Conservation (phyloP, 176 grass and related monocot species). For the Carex kokanica region DNA sequence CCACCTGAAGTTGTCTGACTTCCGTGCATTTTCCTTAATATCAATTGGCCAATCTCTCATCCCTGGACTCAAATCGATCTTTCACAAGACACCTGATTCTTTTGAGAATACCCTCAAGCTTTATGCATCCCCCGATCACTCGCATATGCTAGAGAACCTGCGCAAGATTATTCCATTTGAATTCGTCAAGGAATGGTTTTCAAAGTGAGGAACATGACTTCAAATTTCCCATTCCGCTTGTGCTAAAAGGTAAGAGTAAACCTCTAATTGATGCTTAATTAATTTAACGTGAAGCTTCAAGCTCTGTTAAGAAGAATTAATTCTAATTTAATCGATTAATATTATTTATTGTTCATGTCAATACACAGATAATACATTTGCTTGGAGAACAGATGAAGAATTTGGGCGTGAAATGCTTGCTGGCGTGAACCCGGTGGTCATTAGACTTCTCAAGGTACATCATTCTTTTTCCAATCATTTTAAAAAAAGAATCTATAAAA, state of each 20-base stretch:
- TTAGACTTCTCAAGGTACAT: constrained; percentile 58
- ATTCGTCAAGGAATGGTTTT: constrained; percentile 54
- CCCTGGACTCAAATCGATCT: constrained; percentile 29
- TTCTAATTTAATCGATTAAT: neutral
- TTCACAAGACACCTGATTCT: constrained; percentile 53
- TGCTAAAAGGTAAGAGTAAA: constrained; percentile 49
- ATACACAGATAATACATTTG: constrained; percentile 46
- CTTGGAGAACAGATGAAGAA: constrained; percentile 86
- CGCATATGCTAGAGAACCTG: constrained; percentile 36
- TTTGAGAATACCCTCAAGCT: constrained; percentile 65
- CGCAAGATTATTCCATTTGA: constrained; percentile 46
- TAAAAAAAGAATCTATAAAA: too few species aligned
- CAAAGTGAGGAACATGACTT: constrained; percentile 42
- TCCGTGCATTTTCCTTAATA: constrained; percentile 62
- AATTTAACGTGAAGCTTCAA: too few species aligned
- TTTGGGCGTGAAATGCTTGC: constrained; percentile 87
- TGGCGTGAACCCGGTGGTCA: constrained; percentile 81
- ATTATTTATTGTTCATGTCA: neutral
- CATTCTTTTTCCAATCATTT: too few species aligned
- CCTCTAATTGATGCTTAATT: neutral
- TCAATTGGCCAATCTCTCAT: constrained; percentile 43
- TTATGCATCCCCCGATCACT: too few species aligned
- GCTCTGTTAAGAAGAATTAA: too few species aligned
- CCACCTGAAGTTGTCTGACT: constrained; percentile 77
- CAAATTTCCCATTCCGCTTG: constrained; percentile 58